Percentiles rank a stretch among this genome's conserved stretches.
These are phyloP conservation scores for Astrothelium subdiscretum DNA, from an alignment of 495 filamentous ascomycete species.

Conservation along the genomic window DNA sequence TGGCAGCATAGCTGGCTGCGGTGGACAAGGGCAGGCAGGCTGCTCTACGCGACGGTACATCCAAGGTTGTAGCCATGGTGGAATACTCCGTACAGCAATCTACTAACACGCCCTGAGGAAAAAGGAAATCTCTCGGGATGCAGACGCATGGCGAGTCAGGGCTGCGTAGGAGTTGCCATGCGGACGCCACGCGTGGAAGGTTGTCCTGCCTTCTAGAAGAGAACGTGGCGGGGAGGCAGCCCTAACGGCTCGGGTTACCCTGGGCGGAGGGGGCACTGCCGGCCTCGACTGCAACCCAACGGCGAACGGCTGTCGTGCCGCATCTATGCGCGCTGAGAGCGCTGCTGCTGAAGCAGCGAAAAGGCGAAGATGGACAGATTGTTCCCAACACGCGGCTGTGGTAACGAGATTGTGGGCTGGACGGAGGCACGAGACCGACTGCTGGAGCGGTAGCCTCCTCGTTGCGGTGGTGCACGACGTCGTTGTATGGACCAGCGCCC, in stretches of 20 bases:
- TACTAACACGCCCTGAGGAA: no score
- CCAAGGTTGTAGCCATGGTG: no score
- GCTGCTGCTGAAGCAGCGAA: not conserved
- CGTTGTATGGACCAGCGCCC: not conserved
- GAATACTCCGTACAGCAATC: no score
- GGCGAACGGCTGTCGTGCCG: not conserved
- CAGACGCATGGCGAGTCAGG: not conserved
- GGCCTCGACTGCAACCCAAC: not conserved
- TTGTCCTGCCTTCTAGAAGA: not conserved
- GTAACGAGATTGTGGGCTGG: not conserved
- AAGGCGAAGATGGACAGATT: no score
- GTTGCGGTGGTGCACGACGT: not conserved
- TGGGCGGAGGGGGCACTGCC: not conserved
- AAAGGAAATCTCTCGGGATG: not conserved
- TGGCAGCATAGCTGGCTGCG: not conserved
- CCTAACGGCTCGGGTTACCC: constrained; percentile 1
- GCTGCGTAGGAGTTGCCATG: not conserved
- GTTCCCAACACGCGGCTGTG: no score
- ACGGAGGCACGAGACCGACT: not conserved
- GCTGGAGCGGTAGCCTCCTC: not conserved
- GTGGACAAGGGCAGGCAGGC: not conserved
- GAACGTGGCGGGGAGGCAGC: not conserved
- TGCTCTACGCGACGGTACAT: no score
- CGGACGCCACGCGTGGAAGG: not conserved
- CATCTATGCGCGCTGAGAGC: not conserved